Evolutionary conservation across 1,284 basidiomycete species (phyloP).

Genomic region (Sphagnurus paluster): DNA sequence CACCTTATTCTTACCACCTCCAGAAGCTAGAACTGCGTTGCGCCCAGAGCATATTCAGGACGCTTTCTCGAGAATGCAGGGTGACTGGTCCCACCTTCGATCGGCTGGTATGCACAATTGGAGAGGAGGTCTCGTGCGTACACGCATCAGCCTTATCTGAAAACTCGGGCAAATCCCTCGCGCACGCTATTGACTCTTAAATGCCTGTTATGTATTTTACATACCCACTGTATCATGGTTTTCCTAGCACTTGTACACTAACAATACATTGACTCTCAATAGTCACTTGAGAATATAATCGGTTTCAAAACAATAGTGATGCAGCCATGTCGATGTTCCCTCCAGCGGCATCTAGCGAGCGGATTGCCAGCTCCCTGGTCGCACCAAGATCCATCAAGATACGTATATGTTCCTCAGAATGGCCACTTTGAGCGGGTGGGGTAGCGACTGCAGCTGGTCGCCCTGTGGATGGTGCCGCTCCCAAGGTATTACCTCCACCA

Average conservation of each 20-base stretch:
- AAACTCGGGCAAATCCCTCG: background rate
- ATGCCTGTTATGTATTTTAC: slow-evolving; percentile 6
- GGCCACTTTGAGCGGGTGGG: slow-evolving; percentile 13
- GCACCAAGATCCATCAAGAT: slow-evolving; percentile 77
- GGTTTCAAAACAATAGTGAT: slow-evolving; percentile 76
- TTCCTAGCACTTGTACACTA: slow-evolving; percentile 19
- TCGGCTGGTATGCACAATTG: slow-evolving; percentile 87
- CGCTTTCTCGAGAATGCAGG: slow-evolving; percentile 86
- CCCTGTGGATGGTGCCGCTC: slow-evolving; percentile 24
- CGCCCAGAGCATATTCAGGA: slow-evolving; percentile 86
- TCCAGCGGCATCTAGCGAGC: slow-evolving; percentile 73
- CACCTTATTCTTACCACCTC: slow-evolving; percentile 77
- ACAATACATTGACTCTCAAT: slow-evolving; percentile 14
- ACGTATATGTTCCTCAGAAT: slow-evolving; percentile 55
- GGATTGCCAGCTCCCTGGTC: slow-evolving; percentile 72
- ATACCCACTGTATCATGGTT: slow-evolving; percentile 11
- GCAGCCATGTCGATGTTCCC: slow-evolving; percentile 91
- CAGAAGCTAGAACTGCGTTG: slow-evolving; percentile 76
- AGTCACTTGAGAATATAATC: slow-evolving; percentile 11
- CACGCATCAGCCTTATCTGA: slow-evolving; percentile 79
- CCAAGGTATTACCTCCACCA: slow-evolving; percentile 58
- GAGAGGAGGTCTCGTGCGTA: slow-evolving; percentile 80
- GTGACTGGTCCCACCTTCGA: slow-evolving; percentile 76
- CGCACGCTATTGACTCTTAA: background rate
- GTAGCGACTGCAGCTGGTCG: slow-evolving; percentile 13